Evolutionary conservation across 169 alveolate species (phyloP), one percentile per base, ranked within the genome.

Genomic region (Plasmodium vinckei): DNA sequence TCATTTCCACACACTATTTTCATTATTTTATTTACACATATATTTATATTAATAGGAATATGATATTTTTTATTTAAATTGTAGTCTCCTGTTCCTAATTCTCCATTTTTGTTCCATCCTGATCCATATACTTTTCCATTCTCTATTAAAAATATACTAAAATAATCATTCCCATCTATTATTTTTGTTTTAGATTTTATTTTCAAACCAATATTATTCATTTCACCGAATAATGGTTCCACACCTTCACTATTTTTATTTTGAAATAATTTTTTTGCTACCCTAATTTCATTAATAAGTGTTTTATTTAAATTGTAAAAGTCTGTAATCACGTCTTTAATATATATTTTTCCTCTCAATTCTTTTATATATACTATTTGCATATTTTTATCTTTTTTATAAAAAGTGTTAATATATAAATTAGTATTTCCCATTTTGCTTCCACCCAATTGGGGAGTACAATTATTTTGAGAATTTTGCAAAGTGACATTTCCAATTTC

Each of bases 81-180:
- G 17, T 19, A 27, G 39, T 63, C 73, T n/a, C 90, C 90, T 57
- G 67, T 82, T 17, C 99, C 99, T 23, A 97, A 95, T 90, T 98
- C 98, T 73, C 99, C 99, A 79, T 95, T 93, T 46, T 95, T 93
- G 56, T 98, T 96, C 47, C 96, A 96, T 2, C 99, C 99, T 98
- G 99, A 97, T 9, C 98, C 88, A 94, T 94, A 97, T 9, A 98
- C 95, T 33, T 93, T 72, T 5, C 99, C 99, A 67, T 94, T 94
- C 15, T 94, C 97, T 23, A 95, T 72, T 53, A 93, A 70, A 90
- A 93, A 95, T 92, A 97, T 44, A 9, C 94, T 93, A 90, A 95
- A 98, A 71, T 95, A 92, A 13, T 94, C 92, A 56, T 99, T 98
- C 53, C 98, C 96, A 1, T 97, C 97, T 39, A 97, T 93, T 49